Base-by-base conservation (phyloP, 2,329 filamentous ascomycete species). In the Mollisiaceae sp. region DNA sequence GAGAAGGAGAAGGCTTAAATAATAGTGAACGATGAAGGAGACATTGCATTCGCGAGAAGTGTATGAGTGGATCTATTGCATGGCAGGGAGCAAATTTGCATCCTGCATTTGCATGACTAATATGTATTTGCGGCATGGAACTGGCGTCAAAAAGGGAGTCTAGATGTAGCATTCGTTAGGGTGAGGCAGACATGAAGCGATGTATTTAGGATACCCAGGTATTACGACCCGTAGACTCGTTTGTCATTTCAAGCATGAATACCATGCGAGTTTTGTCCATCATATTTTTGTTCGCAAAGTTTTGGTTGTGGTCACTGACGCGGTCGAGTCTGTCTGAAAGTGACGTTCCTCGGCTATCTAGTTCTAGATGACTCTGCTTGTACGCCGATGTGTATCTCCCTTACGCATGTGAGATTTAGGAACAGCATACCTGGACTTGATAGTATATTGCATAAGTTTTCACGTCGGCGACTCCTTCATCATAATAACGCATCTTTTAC, bases 181-280 rank as follows among this genome's bases (percentile, higher is more conserved):
- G n/a, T 22, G 11, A 4, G 45, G n/a, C 8, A 2, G 45, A 20
- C 45, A 22, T 50, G 45, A 50, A 50, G 45, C 45, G 45, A 50
- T 24, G 45, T 22, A n/a, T 24, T 50, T 50, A 50, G 45, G 45
- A 50, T 50, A 50, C 45, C 45, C 45, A 50, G 11, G 45, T 50
- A 11, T 50, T 50, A 50, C 8, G 45, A 50, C 45, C n/a, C 22
- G 24, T 50, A 50, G 45, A 50, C 20, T 50, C n/a, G n/a, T 22
- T 50, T 22, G 20, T n/a, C 18, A 11, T 41, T 41, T n/a, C 18
- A 24, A 24, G 45, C n/a, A 50, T 50, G 15, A 43, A 15, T 43
- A 15, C n/a, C 41, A 43, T 18, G 12, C n/a, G 41, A 43, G n/a
- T 32, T 6, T 32, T 6, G 27, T 6, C 6, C 2, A 43, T 43